phyloP scores from a whole-genome alignment of 129 eudicot genomes.

The Apium graveolens region DNA sequence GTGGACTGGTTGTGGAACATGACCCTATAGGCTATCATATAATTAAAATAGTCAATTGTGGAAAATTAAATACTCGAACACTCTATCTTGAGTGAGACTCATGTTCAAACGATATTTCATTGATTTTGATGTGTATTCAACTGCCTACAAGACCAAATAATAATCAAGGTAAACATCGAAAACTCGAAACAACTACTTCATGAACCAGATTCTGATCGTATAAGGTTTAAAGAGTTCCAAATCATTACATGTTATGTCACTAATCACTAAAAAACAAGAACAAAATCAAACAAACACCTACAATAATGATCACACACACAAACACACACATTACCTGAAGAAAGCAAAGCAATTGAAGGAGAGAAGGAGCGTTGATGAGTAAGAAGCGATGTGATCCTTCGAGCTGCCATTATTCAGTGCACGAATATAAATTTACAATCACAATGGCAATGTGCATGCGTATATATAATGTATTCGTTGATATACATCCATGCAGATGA shows the following conservation, averaged over 20 bases:
- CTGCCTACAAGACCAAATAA: background rate
- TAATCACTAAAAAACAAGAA: background rate
- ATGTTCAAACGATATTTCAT: too few species aligned
- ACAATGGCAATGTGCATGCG: background rate
- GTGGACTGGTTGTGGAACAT: too few species aligned
- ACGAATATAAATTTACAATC: background rate
- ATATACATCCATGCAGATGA: background rate
- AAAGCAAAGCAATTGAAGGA: constrained; percentile 10
- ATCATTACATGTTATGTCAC: background rate
- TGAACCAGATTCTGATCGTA: background rate
- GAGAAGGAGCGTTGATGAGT: constrained; percentile 21
- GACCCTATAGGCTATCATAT: too few species aligned
- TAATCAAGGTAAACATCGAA: background rate
- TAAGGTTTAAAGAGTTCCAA: background rate
- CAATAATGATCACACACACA: background rate
- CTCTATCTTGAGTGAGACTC: too few species aligned
- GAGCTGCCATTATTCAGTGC: constrained; percentile 24
- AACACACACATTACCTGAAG: constrained; percentile 3
- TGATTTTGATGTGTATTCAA: background rate
- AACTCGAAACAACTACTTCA: background rate
- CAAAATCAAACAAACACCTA: background rate
- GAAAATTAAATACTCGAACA: too few species aligned
- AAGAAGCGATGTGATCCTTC: constrained; percentile 38
- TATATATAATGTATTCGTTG: background rate
- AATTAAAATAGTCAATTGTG: too few species aligned